Percentiles rank a stretch among this genome's conserved stretches.
These are phyloP conservation scores for Rubia balearica DNA, from an alignment of 305 asterid genomes.

Conservation along the genomic window DNA sequence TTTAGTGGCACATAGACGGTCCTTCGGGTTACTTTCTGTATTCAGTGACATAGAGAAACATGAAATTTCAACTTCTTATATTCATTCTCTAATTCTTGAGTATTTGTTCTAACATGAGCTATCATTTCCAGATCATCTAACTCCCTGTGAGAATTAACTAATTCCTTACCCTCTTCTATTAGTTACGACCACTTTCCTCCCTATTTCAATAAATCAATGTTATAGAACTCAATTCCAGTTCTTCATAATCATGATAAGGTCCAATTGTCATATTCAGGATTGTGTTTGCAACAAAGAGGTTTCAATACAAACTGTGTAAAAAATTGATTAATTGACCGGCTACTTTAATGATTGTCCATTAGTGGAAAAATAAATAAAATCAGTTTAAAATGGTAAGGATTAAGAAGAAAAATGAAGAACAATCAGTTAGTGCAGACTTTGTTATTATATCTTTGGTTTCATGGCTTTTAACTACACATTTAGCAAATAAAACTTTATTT, in stretches of 20 bases:
- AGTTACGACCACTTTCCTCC: slow-evolving; percentile 19
- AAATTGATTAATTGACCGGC: too few species aligned
- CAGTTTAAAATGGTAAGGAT: too few species aligned
- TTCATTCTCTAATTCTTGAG: slow-evolving; percentile 30
- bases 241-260: neutral
- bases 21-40: slow-evolving; percentile 57
- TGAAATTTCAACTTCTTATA: slow-evolving; percentile 41
- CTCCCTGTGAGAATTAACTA: slow-evolving; percentile 9
- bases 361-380: too few species aligned
- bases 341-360: too few species aligned
- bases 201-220: slow-evolving; percentile 9
- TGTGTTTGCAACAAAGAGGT: too few species aligned
- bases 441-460: too few species aligned
- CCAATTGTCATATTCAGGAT: neutral
- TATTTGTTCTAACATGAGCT: slow-evolving; percentile 10
- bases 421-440: too few species aligned
- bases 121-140: slow-evolving; percentile 8
- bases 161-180: slow-evolving; percentile 22
- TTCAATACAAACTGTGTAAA: too few species aligned
- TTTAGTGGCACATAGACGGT: slow-evolving; percentile 62
- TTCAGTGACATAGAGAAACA: slow-evolving; percentile 43
- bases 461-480: too few species aligned
- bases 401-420: too few species aligned
- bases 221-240: neutral
- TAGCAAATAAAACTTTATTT: too few species aligned